Conservation (phyloP, 164 flowering plant species). For the Dillenia suffruticosa region DNA sequence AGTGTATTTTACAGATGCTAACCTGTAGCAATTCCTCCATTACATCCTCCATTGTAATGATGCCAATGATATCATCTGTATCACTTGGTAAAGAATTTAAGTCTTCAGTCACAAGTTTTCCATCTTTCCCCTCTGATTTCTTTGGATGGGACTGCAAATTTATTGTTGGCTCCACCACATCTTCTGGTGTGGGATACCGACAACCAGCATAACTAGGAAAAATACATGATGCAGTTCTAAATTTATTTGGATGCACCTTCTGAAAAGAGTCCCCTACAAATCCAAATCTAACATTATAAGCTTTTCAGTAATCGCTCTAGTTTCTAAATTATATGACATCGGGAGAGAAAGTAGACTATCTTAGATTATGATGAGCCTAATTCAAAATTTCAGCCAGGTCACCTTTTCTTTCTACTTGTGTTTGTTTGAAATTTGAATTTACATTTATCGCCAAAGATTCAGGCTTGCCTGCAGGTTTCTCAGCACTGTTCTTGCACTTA, state of each 20-base stretch:
- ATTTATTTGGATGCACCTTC: conserved; percentile 5
- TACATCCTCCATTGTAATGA: conserved; percentile 73
- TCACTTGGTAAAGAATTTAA: conserved; percentile 14
- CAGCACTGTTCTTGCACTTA: conserved; percentile 20
- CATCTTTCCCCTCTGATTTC: conserved; percentile 13
- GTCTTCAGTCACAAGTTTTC: conserved; percentile 15
- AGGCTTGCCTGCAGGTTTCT: conserved; percentile 3
- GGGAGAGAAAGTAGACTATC: conserved; percentile 2
- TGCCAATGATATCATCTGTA: conserved; percentile 56
- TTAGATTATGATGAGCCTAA: no score
- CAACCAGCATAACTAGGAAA: conserved; percentile 2
- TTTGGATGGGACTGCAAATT: conserved; percentile 7
- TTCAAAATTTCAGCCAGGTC: neutral
- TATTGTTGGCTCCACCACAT: conserved; percentile 4
- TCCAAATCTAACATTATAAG: no score
- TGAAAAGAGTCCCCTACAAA: neutral
- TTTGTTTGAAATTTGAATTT: neutral
- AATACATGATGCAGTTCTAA: conserved; percentile 6
- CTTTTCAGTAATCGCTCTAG: no score
- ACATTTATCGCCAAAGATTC: neutral
- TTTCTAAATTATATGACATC: neutral
- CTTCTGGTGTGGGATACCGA: conserved; percentile 7
- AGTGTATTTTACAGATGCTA: neutral
- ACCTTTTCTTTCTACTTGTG: conserved; percentile 12
- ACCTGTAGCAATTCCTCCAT: conserved; percentile 63